A percentile compares a stretch with the other conserved stretches of the same genome.
Conservation (phyloP, 495 filamentous ascomycete species). For the Entonaema liquescens region DNA sequence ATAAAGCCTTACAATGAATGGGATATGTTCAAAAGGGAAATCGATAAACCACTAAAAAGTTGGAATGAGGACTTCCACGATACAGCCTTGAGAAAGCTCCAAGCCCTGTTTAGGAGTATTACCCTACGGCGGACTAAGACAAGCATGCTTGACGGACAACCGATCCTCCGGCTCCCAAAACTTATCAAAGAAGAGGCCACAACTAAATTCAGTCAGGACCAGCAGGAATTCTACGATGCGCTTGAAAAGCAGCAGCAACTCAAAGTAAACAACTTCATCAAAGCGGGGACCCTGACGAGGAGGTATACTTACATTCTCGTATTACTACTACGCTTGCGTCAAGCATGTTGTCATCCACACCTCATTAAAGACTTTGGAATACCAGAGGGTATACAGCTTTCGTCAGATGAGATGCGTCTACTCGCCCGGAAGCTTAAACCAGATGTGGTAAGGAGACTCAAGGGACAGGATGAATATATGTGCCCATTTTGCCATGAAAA, state of each 20-base stretch:
- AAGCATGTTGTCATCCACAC: conserved; percentile 92
- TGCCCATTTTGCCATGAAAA: conserved; percentile 87
- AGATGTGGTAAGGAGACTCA: conserved; percentile 74
- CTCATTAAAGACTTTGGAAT: conserved; percentile 80
- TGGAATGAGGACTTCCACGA: conserved; percentile 44
- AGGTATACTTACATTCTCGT: conserved; percentile 88
- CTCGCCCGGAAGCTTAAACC: conserved; percentile 70
- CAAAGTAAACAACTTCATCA: conserved; percentile 80
- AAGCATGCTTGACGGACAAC: conserved; percentile 83
- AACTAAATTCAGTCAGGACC: conserved; percentile 78
- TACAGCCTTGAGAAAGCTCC: conserved; percentile 74
- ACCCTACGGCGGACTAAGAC: conserved; percentile 87
- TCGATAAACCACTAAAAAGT: conserved; percentile 44
- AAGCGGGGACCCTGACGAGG: conserved; percentile 72
- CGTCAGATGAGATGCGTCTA: conserved; percentile 65
- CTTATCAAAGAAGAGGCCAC: conserved; percentile 72
- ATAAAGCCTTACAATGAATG: conserved; percentile 81
- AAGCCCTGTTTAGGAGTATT: conserved; percentile 82
- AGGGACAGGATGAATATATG: conserved; percentile 62
- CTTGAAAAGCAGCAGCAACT: conserved; percentile 73
- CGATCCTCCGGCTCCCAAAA: conserved; percentile 77
- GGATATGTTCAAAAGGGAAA: conserved; percentile 61
- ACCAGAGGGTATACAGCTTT: conserved; percentile 52
- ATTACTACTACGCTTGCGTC: conserved; percentile 85
- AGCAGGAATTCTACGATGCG: conserved; percentile 74